Base-by-base conservation (phyloP, 2,329 filamentous ascomycete genomes). In the Emmonsia crescens region DNA sequence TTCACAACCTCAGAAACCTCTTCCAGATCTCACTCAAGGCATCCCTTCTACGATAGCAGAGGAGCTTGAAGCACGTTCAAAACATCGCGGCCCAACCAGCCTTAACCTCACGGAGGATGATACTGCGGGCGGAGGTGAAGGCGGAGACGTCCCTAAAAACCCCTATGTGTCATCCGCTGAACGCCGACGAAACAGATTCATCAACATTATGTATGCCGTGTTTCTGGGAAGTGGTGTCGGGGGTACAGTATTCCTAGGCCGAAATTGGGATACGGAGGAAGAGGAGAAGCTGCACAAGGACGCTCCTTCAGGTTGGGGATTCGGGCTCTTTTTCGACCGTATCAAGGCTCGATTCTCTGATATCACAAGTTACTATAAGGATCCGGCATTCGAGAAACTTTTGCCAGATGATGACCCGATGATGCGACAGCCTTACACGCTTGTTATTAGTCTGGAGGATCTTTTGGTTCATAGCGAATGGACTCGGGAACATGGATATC, bases 401-500 rank as follows among this genome's bases (percentile, higher is more conserved):
- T 82, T 99, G 24, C 94, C 84, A 6, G 82, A 81, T 46, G 76
- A 79, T 62, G 87, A 96, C 66, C 89, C 90, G 21, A 84, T 84
- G 61, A 87, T 91, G 70, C 86, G 89, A 68, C 89, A 89, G 56
- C 93, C 93, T 10, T 96, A 96, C 76, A 97, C 94, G 0, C 82
- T 99, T 36, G 93, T 96, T 36, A 80, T 99, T 68, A 94, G 89
- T 73, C 78, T 99, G 70, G 94, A 99, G 74, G 93, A 99, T 74
- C 83, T 99, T 69, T 83, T 99, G 60, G 85, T 99, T 36, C 93
- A 96, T 78, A 96, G 89, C 71, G 91, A 96, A 73, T 99, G 94
- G 94, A 85, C 86, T 29, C 85, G 93, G 62, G 90, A 97, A 73
- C 89, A 96, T 72, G 94, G 94, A 63, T 99, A 94, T 91, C 86